A percentile compares a stretch with the other conserved stretches of the same genome.
phyloP scores from a whole-genome alignment of 305 asterid genomes.

The Stenogyne calaminthoides region DNA sequence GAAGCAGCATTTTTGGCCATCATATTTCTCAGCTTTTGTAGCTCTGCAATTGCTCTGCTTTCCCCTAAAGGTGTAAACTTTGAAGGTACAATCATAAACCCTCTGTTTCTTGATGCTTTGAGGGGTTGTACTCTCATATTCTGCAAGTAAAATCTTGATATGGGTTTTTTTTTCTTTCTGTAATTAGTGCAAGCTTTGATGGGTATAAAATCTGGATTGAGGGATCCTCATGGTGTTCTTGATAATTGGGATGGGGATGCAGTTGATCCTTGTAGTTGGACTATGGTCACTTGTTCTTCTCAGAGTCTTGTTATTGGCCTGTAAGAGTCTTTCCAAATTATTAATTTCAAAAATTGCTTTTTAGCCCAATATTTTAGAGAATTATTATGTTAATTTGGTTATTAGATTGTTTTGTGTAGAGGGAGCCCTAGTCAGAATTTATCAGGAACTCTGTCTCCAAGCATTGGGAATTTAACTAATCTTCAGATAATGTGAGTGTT shows the following conservation, averaged over 20 bases:
- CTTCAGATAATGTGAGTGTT: slow-evolving; percentile 79
- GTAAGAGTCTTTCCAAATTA: slow-evolving; percentile 46
- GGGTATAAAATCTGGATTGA: slow-evolving; percentile 65
- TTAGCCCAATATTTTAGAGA: neutral
- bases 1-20: slow-evolving; percentile 42
- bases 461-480: slow-evolving; percentile 86
- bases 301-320: slow-evolving; percentile 86
- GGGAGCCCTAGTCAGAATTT: slow-evolving; percentile 89
- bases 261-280: slow-evolving; percentile 99
- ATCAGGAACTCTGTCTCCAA: slow-evolving; percentile 78
- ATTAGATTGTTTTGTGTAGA: slow-evolving; percentile 57
- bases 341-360: neutral
- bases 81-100: slow-evolving; percentile 60
- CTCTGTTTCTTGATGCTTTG: slow-evolving; percentile 4
- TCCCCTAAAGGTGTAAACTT: slow-evolving; percentile 95
- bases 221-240: slow-evolving; percentile 94
- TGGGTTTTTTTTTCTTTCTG: neutral
- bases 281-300: slow-evolving; percentile 90
- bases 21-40: slow-evolving; percentile 41
- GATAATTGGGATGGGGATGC: slow-evolving; percentile 95
- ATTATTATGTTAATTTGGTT: slow-evolving; percentile 29
- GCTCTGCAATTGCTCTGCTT: slow-evolving; percentile 59
- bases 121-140: neutral
- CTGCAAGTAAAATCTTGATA: neutral
- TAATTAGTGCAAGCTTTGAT: slow-evolving; percentile 86